Percentiles rank a stretch among this genome's conserved stretches.
Conservation (phyloP, 2,329 filamentous ascomycete species). For the Fusarium agapanthi region DNA sequence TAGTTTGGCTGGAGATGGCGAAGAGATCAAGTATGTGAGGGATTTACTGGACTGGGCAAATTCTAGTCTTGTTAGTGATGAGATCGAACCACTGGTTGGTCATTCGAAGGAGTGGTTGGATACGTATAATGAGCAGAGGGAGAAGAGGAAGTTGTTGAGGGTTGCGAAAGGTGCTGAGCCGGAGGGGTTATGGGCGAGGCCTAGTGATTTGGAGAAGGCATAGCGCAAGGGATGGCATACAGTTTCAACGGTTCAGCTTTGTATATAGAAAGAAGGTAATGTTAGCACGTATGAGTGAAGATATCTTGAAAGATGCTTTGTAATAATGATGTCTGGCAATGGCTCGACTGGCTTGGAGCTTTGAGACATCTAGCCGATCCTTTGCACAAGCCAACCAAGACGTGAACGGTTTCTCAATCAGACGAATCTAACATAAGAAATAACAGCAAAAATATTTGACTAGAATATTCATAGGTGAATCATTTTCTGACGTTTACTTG, state of each 20-base stretch:
- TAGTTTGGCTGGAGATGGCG: slow-evolving; percentile 33
- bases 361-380: accelerated
- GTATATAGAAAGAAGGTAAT: accelerated
- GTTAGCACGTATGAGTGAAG: accelerated
- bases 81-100: slow-evolving; percentile 8
- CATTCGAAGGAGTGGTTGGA: slow-evolving; percentile 30
- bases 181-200: slow-evolving; percentile 22
- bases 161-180: slow-evolving; percentile 13
- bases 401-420: background rate
- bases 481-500: accelerated
- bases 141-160: slow-evolving; percentile 19
- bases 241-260: accelerated
- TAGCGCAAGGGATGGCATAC: background rate
- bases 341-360: background rate
- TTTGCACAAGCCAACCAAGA: background rate
- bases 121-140: slow-evolving; percentile 16
- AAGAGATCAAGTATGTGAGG: slow-evolving; percentile 37
- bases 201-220: slow-evolving; percentile 3
- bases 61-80: background rate
- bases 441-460: no score
- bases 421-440: accelerated
- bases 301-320: background rate
- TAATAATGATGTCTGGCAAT: accelerated
- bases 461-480: no score
- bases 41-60: slow-evolving; percentile 38